These are phyloP conservation scores for Fusarium avenaceum DNA, from an alignment of 2,329 filamentous ascomycete genomes.

Conservation along the genomic window DNA sequence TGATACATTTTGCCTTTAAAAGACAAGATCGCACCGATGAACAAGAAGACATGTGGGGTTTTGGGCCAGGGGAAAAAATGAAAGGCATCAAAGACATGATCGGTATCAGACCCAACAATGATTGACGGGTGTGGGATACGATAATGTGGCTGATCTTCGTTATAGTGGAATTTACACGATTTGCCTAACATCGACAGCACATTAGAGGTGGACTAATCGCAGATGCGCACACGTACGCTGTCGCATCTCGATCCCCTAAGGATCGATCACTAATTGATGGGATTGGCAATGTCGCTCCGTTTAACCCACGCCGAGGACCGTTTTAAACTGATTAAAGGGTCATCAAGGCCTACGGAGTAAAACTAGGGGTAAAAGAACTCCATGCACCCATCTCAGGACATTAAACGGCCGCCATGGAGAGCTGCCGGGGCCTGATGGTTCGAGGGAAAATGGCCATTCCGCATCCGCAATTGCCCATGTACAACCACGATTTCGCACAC, in stretches of 20 bases:
- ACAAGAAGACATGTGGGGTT: slow-evolving; percentile 34
- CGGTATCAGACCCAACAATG: slow-evolving; percentile 7
- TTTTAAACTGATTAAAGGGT: slow-evolving; percentile 43
- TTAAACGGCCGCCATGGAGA: slow-evolving; percentile 28
- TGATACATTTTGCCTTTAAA: neutral
- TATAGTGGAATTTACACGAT: slow-evolving; percentile 1
- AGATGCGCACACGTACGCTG: neutral
- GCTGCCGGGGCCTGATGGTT: neutral
- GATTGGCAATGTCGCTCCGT: slow-evolving; percentile 24
- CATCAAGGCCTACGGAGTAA: neutral
- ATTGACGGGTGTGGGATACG: slow-evolving; percentile 37
- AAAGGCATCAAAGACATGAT: slow-evolving; percentile 10
- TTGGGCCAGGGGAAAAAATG: neutral
- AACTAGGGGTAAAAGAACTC: slow-evolving; percentile 2
- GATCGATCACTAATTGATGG: slow-evolving; percentile 15
- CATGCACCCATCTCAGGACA: slow-evolving; percentile 17
- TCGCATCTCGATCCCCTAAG: slow-evolving; percentile 20
- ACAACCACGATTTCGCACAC: neutral
- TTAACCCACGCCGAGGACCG: slow-evolving; percentile 24
- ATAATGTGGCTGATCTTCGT: slow-evolving; percentile 36
- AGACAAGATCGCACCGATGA: slow-evolving; percentile 27
- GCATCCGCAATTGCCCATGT: slow-evolving; percentile 15
- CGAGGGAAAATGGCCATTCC: slow-evolving; percentile 9
- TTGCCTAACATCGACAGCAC: slow-evolving; percentile 19
- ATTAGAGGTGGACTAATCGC: neutral